Conservation (phyloP, 257 asterid species). For the Fraxinus excelsior region DNA sequence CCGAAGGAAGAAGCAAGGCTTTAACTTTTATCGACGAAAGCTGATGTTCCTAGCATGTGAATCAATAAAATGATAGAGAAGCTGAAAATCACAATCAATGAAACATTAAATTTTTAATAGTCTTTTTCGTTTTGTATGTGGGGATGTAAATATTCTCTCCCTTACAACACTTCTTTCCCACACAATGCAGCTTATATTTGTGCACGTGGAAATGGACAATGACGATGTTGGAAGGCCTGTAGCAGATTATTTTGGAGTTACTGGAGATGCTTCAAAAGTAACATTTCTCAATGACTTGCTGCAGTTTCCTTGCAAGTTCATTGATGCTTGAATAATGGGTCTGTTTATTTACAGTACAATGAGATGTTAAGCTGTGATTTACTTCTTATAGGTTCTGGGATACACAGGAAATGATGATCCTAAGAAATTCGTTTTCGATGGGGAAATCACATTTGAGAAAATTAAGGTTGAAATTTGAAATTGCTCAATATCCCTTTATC, state of each 20-base stretch:
- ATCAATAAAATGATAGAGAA: not conserved
- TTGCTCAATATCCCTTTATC: constrained; percentile 13
- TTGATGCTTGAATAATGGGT: constrained; percentile 2
- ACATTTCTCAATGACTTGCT: constrained; percentile 24
- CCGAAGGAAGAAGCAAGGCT: not conserved
- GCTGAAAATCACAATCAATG: not conserved
- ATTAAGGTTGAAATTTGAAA: constrained; percentile 56
- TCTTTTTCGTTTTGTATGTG: not conserved
- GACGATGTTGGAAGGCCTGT: constrained; percentile 89
- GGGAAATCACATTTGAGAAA: constrained; percentile 63
- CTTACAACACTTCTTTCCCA: constrained; percentile 24
- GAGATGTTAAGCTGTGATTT: constrained; percentile 21
- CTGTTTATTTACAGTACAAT: constrained; percentile 6
- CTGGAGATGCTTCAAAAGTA: constrained; percentile 74
- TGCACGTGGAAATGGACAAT: constrained; percentile 67
- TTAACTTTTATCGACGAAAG: not conserved
- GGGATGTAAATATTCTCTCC: constrained; percentile 1
- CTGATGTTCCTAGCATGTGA: not conserved
- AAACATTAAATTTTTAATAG: not conserved
- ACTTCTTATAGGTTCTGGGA: constrained; percentile 64
- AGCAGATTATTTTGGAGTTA: constrained; percentile 79
- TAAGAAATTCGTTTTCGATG: constrained; percentile 56
- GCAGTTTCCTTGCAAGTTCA: constrained; percentile 21
- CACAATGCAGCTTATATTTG: constrained; percentile 71
- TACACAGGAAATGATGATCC: constrained; percentile 58